A percentile compares a stretch with the other conserved stretches of the same genome.
Evolutionary conservation across 345 rosid species (phyloP).

Genomic region (Sapria himalayana): DNA sequence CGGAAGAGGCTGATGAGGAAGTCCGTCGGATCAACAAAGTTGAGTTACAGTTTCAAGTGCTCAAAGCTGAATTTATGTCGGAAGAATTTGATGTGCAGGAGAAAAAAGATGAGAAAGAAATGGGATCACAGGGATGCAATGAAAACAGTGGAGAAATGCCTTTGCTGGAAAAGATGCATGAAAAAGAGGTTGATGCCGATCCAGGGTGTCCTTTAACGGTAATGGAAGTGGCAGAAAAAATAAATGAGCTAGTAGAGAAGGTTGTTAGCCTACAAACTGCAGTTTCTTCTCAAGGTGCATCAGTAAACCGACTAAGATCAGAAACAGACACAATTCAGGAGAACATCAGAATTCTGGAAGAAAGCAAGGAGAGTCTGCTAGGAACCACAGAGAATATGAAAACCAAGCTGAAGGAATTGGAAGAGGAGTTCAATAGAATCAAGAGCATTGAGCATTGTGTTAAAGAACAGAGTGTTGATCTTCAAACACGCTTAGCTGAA

Average conservation of each 20-base stretch:
- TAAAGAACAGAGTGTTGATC: slow-evolving; percentile 22
- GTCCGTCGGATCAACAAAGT: slow-evolving; percentile 26
- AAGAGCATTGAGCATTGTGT: slow-evolving; percentile 26
- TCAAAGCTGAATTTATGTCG: slow-evolving; percentile 15
- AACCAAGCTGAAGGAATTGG: slow-evolving; percentile 26
- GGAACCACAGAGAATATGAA: slow-evolving; percentile 19
- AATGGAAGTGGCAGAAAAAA: slow-evolving; percentile 36
- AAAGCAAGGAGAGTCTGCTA: slow-evolving; percentile 31
- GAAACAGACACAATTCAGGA: slow-evolving; percentile 37
- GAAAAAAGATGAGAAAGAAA: slow-evolving; percentile 8
- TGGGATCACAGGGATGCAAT: neutral
- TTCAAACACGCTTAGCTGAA: slow-evolving; percentile 29
- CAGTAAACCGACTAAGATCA: slow-evolving; percentile 32
- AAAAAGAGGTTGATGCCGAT: slow-evolving; percentile 14
- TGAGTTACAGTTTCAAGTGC: slow-evolving; percentile 17
- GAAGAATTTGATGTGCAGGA: slow-evolving; percentile 7
- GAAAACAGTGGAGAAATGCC: slow-evolving; percentile 10
- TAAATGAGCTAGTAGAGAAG: slow-evolving; percentile 60
- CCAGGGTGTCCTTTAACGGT: slow-evolving; percentile 18
- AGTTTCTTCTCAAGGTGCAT: slow-evolving; percentile 39
- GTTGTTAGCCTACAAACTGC: slow-evolving; percentile 36
- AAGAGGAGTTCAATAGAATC: slow-evolving; percentile 34
- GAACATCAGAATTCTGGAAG: slow-evolving; percentile 31
- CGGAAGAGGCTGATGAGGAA: slow-evolving; percentile 30
- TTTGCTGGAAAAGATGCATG: slow-evolving; percentile 15